A percentile compares a stretch with the other conserved stretches of the same genome.
phyloP scores from a whole-genome alignment of 2,329 filamentous ascomycete species.

The Alternaria ventricosa region DNA sequence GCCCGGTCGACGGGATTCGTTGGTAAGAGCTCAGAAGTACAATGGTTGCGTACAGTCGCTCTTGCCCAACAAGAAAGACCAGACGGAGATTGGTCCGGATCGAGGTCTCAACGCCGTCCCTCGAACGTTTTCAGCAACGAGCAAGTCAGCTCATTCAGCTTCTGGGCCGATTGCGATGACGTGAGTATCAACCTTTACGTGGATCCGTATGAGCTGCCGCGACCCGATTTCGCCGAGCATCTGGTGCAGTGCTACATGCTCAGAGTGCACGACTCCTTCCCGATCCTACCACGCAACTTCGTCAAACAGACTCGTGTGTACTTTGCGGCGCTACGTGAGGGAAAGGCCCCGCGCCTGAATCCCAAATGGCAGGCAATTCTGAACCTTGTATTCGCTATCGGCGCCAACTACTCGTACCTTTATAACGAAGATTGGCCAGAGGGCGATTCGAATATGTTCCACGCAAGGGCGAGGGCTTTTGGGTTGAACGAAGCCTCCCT shows the following conservation, averaged over 20 bases:
- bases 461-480: constrained; percentile 46
- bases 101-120: constrained; percentile 5
- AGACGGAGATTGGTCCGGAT: constrained; percentile 12
- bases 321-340: constrained; percentile 29
- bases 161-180: constrained; percentile 43
- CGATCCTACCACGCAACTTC: constrained; percentile 46
- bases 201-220: constrained; percentile 43
- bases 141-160: constrained; percentile 40
- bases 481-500: constrained; percentile 38
- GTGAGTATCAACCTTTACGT: constrained; percentile 33
- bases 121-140: constrained; percentile 22
- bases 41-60: constrained; percentile 38
- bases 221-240: constrained; percentile 36
- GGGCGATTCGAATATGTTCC: constrained; percentile 49
- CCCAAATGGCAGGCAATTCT: constrained; percentile 49
- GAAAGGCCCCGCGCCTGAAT: constrained; percentile 25
- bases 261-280: constrained; percentile 49
- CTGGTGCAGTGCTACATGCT: constrained; percentile 48
- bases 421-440: constrained; percentile 33
- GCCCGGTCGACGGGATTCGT: constrained; percentile 43
- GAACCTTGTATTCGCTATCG: constrained; percentile 54
- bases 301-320: constrained; percentile 44
- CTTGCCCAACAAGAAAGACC: constrained; percentile 28
- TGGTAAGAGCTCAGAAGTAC: constrained; percentile 42
- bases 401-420: constrained; percentile 47